Evolutionary conservation across 1,284 basidiomycete genomes (phyloP), one percentile per base, ranked within the genome.

Genomic region (Sphaerobolus stellatus): DNA sequence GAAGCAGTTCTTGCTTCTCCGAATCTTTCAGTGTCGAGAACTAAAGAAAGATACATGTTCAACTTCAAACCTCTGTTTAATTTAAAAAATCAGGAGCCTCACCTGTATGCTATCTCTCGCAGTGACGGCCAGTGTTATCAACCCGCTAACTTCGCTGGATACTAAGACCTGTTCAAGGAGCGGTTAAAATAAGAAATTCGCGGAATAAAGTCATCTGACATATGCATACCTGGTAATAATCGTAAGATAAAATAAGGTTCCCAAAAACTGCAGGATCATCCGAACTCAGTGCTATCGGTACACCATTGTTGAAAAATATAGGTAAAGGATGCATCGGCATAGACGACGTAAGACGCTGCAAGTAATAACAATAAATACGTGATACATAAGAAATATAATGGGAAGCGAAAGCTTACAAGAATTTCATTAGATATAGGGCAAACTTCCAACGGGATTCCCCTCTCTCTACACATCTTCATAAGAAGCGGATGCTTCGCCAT

Each of bases 261-360:
- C 86, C 85, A 64, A 91, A 90, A n/a, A 84, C 75, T 1, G 82
- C 74, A 3, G 88, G 86, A 61, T 91, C 88, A 63, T 91, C 88
- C 4, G 84, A 88, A 61, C 76, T 82, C 2, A 91, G 73, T 1
- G 81, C 82, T 7, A 91, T 80, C 8, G 82, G 81, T 3, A 90
- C 76, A 3, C 88, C 86, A 53, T 86, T 72, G 64, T 88, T 88
- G 48, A 91, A 65, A 48, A 90, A 66, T n/a, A 80, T 74, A 1
- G 85, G 83, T 16, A 89, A 71, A 4, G 85, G 86, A 62, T 89
- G 86, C 77, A 83, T 86, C 1, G 82, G 83, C 80, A 88, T 88
- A 5, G 86, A 88, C 16, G 84, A 82, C 7, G 85, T 84, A 54
- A 88, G 69, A 28, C 86, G 80, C 84, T 86, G 58, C n/a, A n/a